phyloP scores from a whole-genome alignment of 73 alveolate species.

The Paramecium octaurelia region DNA sequence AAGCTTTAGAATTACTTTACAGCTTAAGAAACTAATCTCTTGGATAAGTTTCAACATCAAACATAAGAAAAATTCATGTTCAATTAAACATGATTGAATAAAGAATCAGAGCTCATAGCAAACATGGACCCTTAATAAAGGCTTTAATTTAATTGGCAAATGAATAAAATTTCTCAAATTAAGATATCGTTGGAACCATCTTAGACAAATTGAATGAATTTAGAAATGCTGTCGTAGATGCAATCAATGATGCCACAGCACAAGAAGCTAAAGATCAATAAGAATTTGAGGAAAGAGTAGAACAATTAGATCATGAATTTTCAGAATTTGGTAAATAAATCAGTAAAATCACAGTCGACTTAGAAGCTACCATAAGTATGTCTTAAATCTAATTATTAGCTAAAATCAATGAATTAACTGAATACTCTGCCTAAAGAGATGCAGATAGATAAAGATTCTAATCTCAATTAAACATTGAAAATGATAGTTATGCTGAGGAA shows the following conservation, averaged over 20 bases:
- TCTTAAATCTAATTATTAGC: not conserved
- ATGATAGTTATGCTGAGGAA: conserved; percentile 33
- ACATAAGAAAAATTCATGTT: conserved; percentile 9
- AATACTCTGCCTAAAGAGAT: conserved; percentile 30
- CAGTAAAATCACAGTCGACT: conserved; percentile 14
- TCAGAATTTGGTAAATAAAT: conserved; percentile 14
- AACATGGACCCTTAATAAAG: conserved; percentile 1
- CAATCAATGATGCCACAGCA: conserved; percentile 12
- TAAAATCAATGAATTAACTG: conserved; percentile 33
- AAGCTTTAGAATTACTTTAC: not conserved
- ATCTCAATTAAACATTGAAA: not conserved
- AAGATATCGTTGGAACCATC: not conserved
- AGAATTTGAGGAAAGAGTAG: conserved; percentile 31
- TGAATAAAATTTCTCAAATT: conserved; percentile 29
- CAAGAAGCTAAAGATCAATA: not conserved
- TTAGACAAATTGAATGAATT: conserved; percentile 38
- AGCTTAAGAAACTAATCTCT: conserved; percentile 23
- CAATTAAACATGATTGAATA: not conserved
- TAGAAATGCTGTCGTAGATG: conserved; percentile 42
- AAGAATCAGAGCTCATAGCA: not conserved
- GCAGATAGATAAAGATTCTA: conserved; percentile 33
- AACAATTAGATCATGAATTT: conserved; percentile 33
- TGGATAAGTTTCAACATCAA: not conserved
- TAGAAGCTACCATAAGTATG: conserved; percentile 22
- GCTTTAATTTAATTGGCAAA: conserved; percentile 27